Conservation (phyloP, 2,329 filamentous ascomycete genomes). For the Alternaria ventricosa region DNA sequence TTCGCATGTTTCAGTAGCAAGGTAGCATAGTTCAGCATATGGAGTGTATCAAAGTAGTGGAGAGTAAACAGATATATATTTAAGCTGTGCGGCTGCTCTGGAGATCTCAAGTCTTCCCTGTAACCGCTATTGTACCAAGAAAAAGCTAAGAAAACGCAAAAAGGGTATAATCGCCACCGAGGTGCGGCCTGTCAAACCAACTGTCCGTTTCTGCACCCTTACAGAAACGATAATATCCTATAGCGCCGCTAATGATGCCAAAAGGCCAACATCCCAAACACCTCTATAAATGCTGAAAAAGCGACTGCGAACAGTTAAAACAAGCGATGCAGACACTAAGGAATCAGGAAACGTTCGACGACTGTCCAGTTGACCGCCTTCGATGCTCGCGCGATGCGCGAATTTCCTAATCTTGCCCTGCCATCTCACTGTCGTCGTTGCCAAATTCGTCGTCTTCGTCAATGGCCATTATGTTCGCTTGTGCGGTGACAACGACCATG, state of each 20-base stretch:
- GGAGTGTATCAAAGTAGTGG: background rate
- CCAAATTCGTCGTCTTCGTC: conserved; percentile 55
- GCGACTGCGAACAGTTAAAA: background rate
- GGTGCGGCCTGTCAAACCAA: conserved; percentile 7
- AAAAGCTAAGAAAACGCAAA: conserved; percentile 8
- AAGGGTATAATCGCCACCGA: conserved; percentile 30
- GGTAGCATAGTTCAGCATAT: background rate
- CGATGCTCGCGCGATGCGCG: background rate
- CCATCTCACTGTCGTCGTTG: conserved; percentile 54
- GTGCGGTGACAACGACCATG: conserved; percentile 46
- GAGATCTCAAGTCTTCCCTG: background rate
- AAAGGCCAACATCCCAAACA: conserved; percentile 10
- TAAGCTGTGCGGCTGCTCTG: background rate
- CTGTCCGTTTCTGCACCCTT: conserved; percentile 2
- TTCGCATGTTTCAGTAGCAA: background rate
- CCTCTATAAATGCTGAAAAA: conserved; percentile 20
- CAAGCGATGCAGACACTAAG: background rate
- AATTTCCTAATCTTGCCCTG: conserved; percentile 39
- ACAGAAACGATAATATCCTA: conserved; percentile 7
- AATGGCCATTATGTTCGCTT: conserved; percentile 48
- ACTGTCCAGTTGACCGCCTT: background rate
- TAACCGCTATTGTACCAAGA: background rate
- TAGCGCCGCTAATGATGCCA: conserved; percentile 19
- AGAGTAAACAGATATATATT: background rate
- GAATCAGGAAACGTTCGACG: background rate